phyloP scores from a whole-genome alignment of 176 grass and related monocot genomes.

The Miscanthus lutarioriparius region DNA sequence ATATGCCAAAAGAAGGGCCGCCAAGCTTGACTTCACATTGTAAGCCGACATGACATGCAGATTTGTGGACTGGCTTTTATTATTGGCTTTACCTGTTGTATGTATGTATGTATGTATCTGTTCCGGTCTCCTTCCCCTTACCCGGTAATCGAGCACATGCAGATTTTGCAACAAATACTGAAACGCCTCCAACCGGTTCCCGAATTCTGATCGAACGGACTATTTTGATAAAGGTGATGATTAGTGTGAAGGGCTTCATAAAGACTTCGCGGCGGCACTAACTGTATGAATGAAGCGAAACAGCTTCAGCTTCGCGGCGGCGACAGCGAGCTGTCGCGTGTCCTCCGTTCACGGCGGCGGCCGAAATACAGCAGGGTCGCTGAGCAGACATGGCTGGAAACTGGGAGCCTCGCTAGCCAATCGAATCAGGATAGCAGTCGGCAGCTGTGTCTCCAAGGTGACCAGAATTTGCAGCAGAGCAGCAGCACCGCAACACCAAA shows the following conservation, averaged over 20 bases:
- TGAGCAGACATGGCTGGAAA: not conserved
- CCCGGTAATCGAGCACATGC: not conserved
- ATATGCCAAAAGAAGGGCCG: constrained; percentile 28
- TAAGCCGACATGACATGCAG: constrained; percentile 4
- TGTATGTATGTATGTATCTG: not conserved
- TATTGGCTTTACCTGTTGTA: not conserved
- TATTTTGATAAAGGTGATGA: not conserved
- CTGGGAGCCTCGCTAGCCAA: not conserved
- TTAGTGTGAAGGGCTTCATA: not conserved
- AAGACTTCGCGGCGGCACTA: not conserved
- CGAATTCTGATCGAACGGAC: not conserved
- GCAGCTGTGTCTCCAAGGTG: not conserved
- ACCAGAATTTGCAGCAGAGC: not conserved
- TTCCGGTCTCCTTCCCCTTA: not conserved
- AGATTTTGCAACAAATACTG: not conserved
- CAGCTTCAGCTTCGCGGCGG: not conserved
- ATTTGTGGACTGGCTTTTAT: not conserved
- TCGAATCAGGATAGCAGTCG: not conserved
- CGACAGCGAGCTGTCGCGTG: no score
- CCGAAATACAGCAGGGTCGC: not conserved
- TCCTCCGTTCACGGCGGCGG: no score
- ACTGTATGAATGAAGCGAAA: not conserved
- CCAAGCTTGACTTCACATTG: constrained; percentile 43
- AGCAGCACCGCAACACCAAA: no score
- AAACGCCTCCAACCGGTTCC: not conserved